Evolutionary conservation across 768 basidiomycete species (phyloP), one percentile per base, ranked within the genome.

Genomic region (Asterophora parasitica): DNA sequence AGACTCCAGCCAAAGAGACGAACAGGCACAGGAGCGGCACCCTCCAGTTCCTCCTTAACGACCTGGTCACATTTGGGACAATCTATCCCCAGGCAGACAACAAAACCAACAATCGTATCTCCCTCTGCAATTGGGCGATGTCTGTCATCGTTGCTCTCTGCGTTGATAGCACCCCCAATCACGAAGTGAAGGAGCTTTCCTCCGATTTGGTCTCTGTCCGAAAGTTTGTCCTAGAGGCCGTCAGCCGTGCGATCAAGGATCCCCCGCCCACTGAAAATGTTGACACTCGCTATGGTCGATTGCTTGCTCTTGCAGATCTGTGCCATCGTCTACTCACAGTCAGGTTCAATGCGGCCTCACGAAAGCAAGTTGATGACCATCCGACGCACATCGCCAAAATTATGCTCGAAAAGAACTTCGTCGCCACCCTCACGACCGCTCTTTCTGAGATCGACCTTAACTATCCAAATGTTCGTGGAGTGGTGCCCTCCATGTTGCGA

Each of bases 371-470:
- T 48, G 82, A 82, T 38, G 95, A 92, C 42, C 77, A 77, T n/a
- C 85, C 86, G 3, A 85, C 93, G 7, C 94, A 96, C 52, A 78
- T 98, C 44, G 92, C 95, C 16, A 97, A 97, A 70, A 79, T 94
- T 53, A 99, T 99, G 96, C 69, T 99, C 42, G 96, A 99, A 74
- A 97, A 97, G 72, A 90, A 90, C 61, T 94, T 91, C 54, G 96
- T 97, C 12, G 78, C 87, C 4, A 83, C 85, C 1, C 71, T 99
- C 30, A 97, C 96, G 0, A 85, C 74, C 35, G 86, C 92, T 9
- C 74, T 97, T 13, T 83, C 88, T 4, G 96, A 99, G 44, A 82
- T 95, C 34, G 96, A 99, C 60, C 78, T 98, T 32, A 96, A 96
- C 61, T 97, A 92, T 66, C 96, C 96, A 1, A 84, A 92, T 57